Conservation (phyloP, 192 early-diverging fungal genomes). For the Jimgerdemannia lactiflua region DNA sequence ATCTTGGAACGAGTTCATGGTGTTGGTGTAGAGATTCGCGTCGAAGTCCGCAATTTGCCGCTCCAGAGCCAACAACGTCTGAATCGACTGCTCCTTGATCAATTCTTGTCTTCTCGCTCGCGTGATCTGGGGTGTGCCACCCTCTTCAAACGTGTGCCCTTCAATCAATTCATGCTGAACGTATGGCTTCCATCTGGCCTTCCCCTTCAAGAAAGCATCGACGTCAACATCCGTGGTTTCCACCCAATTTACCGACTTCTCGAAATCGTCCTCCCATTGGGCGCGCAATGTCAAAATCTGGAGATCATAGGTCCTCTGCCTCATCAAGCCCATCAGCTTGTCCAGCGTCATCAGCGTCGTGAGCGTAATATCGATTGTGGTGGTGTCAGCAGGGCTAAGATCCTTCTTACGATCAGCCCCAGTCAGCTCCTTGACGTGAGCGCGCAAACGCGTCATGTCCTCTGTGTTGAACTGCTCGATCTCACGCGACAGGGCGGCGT, state of each 20-base stretch:
- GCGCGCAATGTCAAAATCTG: slow-evolving; percentile 28
- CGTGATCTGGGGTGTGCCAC: not conserved
- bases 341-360: slow-evolving; percentile 38
- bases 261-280: slow-evolving; percentile 35
- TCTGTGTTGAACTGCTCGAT: slow-evolving; percentile 36
- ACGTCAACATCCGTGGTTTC: slow-evolving; percentile 4
- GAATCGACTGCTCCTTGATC: slow-evolving; percentile 14
- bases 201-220: not conserved
- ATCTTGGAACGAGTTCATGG: slow-evolving; percentile 35
- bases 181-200: not conserved
- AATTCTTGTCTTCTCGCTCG: slow-evolving; percentile 1
- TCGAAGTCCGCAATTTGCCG: slow-evolving; percentile 21
- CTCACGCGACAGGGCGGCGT: slow-evolving; percentile 28
- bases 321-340: slow-evolving; percentile 26
- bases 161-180: not conserved
- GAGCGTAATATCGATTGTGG: slow-evolving; percentile 42
- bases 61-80: slow-evolving; percentile 16
- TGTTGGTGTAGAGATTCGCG: slow-evolving; percentile 25
- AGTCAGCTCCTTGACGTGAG: slow-evolving; percentile 38
- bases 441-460: slow-evolving; percentile 40
- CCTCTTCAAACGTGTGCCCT: not conserved
- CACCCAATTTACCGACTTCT: slow-evolving; percentile 21
- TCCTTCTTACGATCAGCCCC: slow-evolving; percentile 22
- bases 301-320: slow-evolving; percentile 27
- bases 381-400: slow-evolving; percentile 41